phyloP scores from a whole-genome alignment of 306 rosid genomes.

The Delonix regia region DNA sequence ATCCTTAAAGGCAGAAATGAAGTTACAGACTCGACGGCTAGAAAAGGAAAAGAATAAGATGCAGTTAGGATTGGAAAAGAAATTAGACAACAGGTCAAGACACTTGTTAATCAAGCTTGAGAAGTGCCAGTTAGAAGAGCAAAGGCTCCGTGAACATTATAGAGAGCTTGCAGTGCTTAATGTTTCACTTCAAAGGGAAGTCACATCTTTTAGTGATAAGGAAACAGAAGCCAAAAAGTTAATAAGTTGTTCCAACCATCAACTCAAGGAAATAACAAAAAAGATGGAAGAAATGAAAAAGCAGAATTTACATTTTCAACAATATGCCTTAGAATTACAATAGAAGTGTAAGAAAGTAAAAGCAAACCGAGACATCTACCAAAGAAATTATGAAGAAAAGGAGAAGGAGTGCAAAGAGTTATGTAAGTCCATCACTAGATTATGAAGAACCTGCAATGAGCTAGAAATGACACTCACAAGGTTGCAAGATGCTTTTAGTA shows the following conservation, averaged over 20 bases:
- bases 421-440: conserved; percentile 72
- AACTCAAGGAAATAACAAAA: conserved; percentile 58
- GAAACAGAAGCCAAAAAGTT: conserved; percentile 64
- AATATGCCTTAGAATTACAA: conserved; percentile 63
- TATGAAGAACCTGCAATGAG: conserved; percentile 78
- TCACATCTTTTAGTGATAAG: conserved; percentile 68
- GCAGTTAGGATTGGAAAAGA: conserved; percentile 84
- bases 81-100: conserved; percentile 91
- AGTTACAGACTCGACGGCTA: conserved; percentile 56
- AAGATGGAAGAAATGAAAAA: conserved; percentile 56
- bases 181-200: conserved; percentile 93
- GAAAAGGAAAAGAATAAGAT: conserved; percentile 93
- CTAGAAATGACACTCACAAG: conserved; percentile 88
- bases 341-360: conserved; percentile 59
- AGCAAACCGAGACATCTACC: conserved; percentile 61
- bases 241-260: conserved; percentile 61
- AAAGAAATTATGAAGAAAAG: conserved; percentile 69
- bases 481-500: conserved; percentile 60
- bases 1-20: conserved; percentile 60
- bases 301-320: conserved; percentile 60
- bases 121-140: conserved; percentile 85
- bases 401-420: conserved; percentile 87
- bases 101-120: conserved; percentile 94
- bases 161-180: conserved; percentile 99
- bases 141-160: conserved; percentile 88